These are phyloP conservation scores for Scutellaria minor DNA, from an alignment of 257 asterid genomes.

Conservation along the genomic window DNA sequence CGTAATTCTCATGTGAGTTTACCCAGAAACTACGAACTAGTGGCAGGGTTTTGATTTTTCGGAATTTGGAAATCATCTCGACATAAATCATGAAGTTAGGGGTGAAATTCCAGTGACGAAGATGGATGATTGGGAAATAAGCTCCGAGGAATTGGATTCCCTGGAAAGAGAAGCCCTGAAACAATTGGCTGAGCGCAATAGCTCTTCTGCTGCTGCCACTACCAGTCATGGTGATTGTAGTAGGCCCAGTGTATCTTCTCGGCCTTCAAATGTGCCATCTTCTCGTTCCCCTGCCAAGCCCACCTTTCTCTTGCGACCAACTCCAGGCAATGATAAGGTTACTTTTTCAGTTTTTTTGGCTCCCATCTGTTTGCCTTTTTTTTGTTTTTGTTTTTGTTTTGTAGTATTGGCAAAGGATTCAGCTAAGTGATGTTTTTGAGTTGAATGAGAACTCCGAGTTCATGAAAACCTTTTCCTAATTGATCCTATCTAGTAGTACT, in stretches of 20 bases:
- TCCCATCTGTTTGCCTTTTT: not conserved
- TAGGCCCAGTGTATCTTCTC: conserved; percentile 32
- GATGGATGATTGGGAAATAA: conserved; percentile 86
- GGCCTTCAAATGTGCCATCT: conserved; percentile 38
- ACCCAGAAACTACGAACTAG: too few species aligned
- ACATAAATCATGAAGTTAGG: conserved; percentile 16
- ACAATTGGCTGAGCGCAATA: conserved; percentile 68
- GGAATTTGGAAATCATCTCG: not conserved
- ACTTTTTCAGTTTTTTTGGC: not conserved
- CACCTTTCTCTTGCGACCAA: conserved; percentile 32
- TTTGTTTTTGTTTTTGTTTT: not conserved
- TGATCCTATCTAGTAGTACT: not conserved
- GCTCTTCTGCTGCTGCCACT: conserved; percentile 55
- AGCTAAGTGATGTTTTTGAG: not conserved
- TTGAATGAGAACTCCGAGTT: conserved; percentile 6
- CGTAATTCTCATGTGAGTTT: not conserved
- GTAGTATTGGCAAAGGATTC: not conserved
- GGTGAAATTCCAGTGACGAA: conserved; percentile 3
- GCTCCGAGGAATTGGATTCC: conserved; percentile 71
- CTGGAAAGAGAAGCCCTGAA: conserved; percentile 76
- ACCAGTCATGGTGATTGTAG: conserved; percentile 36
- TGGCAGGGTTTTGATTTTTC: too few species aligned
- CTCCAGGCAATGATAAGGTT: conserved; percentile 41
- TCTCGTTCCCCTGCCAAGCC: conserved; percentile 53
- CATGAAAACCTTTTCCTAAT: not conserved